Conservation (phyloP, 495 filamentous ascomycete species). For the Talaromyces ruber region DNA sequence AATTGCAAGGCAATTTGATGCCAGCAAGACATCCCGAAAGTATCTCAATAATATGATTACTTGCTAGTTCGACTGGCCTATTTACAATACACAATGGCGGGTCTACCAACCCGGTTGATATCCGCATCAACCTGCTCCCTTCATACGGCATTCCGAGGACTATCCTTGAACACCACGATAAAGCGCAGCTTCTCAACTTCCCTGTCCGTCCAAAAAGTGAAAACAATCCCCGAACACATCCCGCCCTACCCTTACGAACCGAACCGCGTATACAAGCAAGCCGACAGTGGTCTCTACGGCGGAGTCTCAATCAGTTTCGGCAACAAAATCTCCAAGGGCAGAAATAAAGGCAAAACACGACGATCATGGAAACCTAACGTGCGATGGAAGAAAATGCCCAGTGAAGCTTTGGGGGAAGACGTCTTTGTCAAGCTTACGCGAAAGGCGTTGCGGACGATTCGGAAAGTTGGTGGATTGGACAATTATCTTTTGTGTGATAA, state of each 20-base stretch:
- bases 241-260: slow-evolving; percentile 83
- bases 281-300: slow-evolving; percentile 81
- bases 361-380: slow-evolving; percentile 87
- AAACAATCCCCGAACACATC: slow-evolving; percentile 32
- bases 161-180: slow-evolving; percentile 26
- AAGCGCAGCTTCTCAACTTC: slow-evolving; percentile 38
- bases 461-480: slow-evolving; percentile 82
- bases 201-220: slow-evolving; percentile 22
- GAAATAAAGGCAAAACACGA: slow-evolving; percentile 73
- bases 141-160: slow-evolving; percentile 30
- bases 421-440: slow-evolving; percentile 70
- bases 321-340: slow-evolving; percentile 71
- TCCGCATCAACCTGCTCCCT: slow-evolving; percentile 32
- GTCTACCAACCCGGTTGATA: slow-evolving; percentile 18
- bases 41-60: background rate
- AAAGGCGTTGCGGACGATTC: slow-evolving; percentile 72
- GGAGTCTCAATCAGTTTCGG: slow-evolving; percentile 72
- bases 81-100: slow-evolving; percentile 19
- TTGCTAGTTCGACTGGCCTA: background rate
- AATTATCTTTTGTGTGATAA: slow-evolving; percentile 77
- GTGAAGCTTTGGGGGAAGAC: slow-evolving; percentile 50
- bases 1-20: background rate
- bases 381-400: slow-evolving; percentile 66
- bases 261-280: slow-evolving; percentile 74
- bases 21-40: background rate